Percentiles rank a stretch among this genome's conserved stretches.
Evolutionary conservation across 2,329 filamentous ascomycete genomes (phyloP).

Genomic region (Diaporthe eres): DNA sequence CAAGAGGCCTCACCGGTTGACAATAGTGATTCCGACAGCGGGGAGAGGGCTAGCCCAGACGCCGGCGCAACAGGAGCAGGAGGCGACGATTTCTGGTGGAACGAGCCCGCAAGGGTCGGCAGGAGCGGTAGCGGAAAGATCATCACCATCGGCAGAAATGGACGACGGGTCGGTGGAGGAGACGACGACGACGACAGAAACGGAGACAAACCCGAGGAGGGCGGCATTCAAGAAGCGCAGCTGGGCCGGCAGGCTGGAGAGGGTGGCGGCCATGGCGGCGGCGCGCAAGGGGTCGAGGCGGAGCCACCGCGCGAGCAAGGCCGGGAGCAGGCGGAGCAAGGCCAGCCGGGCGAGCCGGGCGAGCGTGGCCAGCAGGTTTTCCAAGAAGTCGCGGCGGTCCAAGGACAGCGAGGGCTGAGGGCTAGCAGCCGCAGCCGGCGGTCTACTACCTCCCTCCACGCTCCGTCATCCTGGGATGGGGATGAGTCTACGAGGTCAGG

Average conservation of each 20-base stretch:
- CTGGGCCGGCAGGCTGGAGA: slow-evolving; percentile 23
- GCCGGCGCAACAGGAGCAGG: background rate
- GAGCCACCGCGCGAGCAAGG: slow-evolving; percentile 24
- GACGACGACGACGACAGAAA: background rate
- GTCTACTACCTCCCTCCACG: background rate
- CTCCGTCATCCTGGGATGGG: background rate
- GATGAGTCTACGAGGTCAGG: background rate
- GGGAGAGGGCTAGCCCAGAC: background rate
- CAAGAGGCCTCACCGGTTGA: slow-evolving; percentile 33
- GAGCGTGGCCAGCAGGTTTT: slow-evolving; percentile 10
- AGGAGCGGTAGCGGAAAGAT: too few relatives aligned
- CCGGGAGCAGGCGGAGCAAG: slow-evolving; percentile 8
- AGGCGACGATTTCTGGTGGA: slow-evolving; percentile 1
- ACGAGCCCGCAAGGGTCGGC: background rate
- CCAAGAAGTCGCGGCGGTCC: slow-evolving; percentile 23
- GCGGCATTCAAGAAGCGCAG: slow-evolving; percentile 32
- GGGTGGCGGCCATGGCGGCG: slow-evolving; percentile 29
- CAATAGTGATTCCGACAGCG: slow-evolving; percentile 23
- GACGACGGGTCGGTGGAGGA: background rate
- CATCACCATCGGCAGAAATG: background rate
- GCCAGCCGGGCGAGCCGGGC: slow-evolving; percentile 2
- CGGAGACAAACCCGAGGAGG: background rate
- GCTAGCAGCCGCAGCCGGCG: background rate
- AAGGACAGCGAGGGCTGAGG: slow-evolving; percentile 1
- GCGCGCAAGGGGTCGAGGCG: slow-evolving; percentile 23